phyloP scores from a whole-genome alignment of 2,329 filamentous ascomycete genomes.

The Colletotrichum siamense region DNA sequence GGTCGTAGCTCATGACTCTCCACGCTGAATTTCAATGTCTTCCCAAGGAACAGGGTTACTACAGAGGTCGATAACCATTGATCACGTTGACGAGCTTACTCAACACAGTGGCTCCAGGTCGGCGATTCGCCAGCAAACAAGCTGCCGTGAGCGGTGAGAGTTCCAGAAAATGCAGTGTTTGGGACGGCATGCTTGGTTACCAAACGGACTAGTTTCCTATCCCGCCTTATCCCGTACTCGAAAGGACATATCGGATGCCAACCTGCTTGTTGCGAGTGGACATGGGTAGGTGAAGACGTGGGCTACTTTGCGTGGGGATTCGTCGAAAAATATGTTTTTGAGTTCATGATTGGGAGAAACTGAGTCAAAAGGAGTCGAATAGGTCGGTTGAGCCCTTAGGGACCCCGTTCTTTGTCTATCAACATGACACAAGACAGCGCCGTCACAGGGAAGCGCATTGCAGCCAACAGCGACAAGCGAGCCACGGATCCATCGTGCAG shows the following conservation, averaged over 20 bases:
- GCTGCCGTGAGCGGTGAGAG: neutral
- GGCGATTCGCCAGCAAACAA: neutral
- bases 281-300: neutral
- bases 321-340: neutral
- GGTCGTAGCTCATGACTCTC: slow-evolving; percentile 2
- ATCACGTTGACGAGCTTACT: neutral
- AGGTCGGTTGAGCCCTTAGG: neutral
- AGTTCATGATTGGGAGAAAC: neutral
- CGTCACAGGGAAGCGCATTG: neutral
- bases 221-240: neutral
- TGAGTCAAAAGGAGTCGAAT: neutral
- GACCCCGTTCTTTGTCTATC: neutral
- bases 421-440: slow-evolving; percentile 14
- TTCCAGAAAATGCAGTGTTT: neutral
- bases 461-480: neutral
- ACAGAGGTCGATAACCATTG: neutral
- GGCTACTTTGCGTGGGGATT: neutral
- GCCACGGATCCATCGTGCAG: neutral
- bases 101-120: neutral
- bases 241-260: neutral
- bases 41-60: neutral
- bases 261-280: neutral
- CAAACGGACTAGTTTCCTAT: neutral
- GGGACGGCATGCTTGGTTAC: neutral
- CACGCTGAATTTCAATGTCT: neutral